phyloP scores from a whole-genome alignment of 2,329 filamentous ascomycete genomes.

The Alternaria tenuissima region DNA sequence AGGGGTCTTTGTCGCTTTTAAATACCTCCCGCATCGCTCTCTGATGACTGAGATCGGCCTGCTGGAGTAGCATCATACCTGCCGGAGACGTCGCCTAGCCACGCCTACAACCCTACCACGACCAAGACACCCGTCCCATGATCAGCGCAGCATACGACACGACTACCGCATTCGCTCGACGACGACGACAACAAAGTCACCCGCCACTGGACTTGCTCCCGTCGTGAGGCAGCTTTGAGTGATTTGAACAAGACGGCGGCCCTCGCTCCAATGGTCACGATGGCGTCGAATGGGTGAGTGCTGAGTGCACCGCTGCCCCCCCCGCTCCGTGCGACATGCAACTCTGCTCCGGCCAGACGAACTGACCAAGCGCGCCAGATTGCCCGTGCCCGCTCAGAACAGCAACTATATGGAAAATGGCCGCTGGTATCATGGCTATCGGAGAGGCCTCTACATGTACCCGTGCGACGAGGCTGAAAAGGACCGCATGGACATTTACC shows the following conservation, averaged over 20 bases:
- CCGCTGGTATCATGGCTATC: conserved; percentile 73
- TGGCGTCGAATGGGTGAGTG: conserved; percentile 56
- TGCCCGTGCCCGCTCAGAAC: conserved; percentile 52
- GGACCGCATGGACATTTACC: conserved; percentile 81
- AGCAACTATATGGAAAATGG: conserved; percentile 69
- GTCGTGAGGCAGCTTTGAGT: no score
- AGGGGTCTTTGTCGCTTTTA: conserved; percentile 33
- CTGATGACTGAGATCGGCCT: conserved; percentile 32
- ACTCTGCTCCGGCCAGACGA: conserved; percentile 10
- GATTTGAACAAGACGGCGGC: background rate
- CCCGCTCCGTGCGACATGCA: conserved; percentile 45
- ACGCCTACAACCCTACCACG: background rate
- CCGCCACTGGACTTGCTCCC: background rate
- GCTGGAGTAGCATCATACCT: background rate
- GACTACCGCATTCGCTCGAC: conserved; percentile 16
- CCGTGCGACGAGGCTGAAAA: conserved; percentile 81
- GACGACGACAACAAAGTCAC: background rate
- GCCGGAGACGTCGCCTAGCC: conserved; percentile 6
- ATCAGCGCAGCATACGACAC: conserved; percentile 17
- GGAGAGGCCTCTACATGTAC: conserved; percentile 74
- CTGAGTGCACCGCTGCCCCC: conserved; percentile 6
- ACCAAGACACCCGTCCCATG: conserved; percentile 10
- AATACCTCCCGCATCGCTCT: conserved; percentile 37
- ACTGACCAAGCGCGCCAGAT: conserved; percentile 33
- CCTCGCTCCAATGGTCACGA: conserved; percentile 52